Conservation (phyloP, 1,139 yeast species). For the Tardiomyces digboiensis region DNA sequence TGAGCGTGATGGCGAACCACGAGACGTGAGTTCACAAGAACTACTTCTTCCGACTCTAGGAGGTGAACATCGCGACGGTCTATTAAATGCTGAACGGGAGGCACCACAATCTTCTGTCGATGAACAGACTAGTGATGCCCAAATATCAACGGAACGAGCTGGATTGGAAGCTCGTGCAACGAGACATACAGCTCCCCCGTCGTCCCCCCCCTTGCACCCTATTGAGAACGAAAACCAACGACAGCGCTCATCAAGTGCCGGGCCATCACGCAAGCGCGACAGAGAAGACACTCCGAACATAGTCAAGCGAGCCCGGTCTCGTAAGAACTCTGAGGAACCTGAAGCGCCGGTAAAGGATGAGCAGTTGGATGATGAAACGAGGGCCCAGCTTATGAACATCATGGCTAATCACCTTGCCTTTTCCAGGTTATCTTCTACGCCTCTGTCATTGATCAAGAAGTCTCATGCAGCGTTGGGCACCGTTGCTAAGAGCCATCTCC, state of each 20-base stretch:
- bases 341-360: not conserved
- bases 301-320: not conserved
- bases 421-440: conserved; percentile 80
- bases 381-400: conserved; percentile 47
- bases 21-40: no score
- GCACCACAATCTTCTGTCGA: no score
- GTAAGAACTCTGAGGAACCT: not conserved
- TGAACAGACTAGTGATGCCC: no score
- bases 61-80: no score
- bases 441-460: conserved; percentile 56
- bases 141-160: no score
- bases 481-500: conserved; percentile 23
- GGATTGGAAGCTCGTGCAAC: no score
- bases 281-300: not conserved
- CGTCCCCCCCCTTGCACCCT: not conserved
- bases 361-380: not conserved
- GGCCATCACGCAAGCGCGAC: not conserved
- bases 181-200: not conserved
- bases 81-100: no score
- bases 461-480: conserved; percentile 29
- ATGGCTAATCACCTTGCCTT: conserved; percentile 82
- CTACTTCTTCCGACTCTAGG: no score
- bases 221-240: not conserved
- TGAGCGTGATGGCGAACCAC: no score
- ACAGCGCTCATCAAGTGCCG: not conserved